A percentile compares a stretch with the other conserved stretches of the same genome.
Conservation (phyloP, 495 filamentous ascomycete species). For the Daldinia decipiens region DNA sequence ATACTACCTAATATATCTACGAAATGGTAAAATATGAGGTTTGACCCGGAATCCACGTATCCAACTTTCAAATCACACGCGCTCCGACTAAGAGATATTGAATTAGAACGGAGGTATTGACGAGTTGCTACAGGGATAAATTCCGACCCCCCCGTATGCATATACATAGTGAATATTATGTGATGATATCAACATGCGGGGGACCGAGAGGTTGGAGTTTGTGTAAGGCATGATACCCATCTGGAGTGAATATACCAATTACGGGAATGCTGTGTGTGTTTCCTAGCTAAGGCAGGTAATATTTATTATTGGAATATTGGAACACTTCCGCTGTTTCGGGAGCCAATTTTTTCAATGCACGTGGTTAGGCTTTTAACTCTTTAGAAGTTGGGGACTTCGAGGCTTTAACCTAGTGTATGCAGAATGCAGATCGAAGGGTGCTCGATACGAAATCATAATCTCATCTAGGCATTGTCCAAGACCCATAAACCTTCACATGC, state of each 20-base stretch:
- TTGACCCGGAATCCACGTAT: not conserved
- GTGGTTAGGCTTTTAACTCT: conserved; percentile 30
- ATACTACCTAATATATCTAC: not conserved
- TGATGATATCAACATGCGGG: conserved; percentile 1
- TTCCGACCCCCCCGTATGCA: not conserved
- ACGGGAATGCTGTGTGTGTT: too few relatives aligned
- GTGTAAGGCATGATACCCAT: too few relatives aligned
- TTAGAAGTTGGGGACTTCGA: conserved; percentile 19
- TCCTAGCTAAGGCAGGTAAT: too few relatives aligned
- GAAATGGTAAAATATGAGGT: not conserved
- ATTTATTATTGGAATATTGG: too few relatives aligned
- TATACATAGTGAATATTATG: not conserved
- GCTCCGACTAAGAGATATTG: not conserved
- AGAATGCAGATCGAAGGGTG: conserved; percentile 10
- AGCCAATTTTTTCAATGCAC: conserved; percentile 16
- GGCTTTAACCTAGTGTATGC: not conserved
- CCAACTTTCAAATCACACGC: not conserved
- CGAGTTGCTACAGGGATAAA: not conserved
- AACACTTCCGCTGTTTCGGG: conserved; percentile 17
- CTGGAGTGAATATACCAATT: conserved; percentile 1
- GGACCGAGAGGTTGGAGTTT: too few relatives aligned
- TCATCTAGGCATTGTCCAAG: conserved; percentile 9
- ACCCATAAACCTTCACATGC: conserved; percentile 33
- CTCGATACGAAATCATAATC: conserved; percentile 18
- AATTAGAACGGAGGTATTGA: not conserved